Conservation (phyloP, 768 basidiomycete genomes). For the Lactarius deliciosus region DNA sequence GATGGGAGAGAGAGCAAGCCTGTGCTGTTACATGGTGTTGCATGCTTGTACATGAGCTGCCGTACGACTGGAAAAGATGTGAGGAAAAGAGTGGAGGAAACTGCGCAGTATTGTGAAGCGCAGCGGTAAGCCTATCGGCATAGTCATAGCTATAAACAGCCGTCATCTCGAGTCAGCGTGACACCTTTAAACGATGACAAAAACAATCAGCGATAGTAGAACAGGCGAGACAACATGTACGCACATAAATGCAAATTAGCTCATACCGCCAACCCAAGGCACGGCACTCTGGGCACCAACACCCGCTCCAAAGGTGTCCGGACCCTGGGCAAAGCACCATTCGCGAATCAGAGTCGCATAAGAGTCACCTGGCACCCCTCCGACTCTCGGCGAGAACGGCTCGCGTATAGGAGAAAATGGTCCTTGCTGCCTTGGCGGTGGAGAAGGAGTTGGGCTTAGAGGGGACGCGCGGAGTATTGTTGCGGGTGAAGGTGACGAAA, state of each 20-base stretch:
- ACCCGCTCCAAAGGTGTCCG: slow-evolving; percentile 21
- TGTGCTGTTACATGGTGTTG: slow-evolving; percentile 1
- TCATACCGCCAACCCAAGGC: slow-evolving; percentile 25
- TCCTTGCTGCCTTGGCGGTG: slow-evolving; percentile 18
- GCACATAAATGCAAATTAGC: slow-evolving; percentile 6
- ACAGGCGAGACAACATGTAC: not conserved
- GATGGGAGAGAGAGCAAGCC: not conserved
- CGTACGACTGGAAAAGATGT: not conserved
- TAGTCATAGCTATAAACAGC: slow-evolving; percentile 25
- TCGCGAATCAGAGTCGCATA: slow-evolving; percentile 29
- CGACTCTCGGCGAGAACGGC: slow-evolving; percentile 19
- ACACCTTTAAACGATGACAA: not conserved
- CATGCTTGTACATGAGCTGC: slow-evolving; percentile 14
- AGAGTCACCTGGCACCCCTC: slow-evolving; percentile 15
- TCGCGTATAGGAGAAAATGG: slow-evolving; percentile 19
- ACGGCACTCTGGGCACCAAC: slow-evolving; percentile 22
- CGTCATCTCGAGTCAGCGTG: slow-evolving; percentile 1
- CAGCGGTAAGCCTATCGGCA: slow-evolving; percentile 3
- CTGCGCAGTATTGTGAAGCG: slow-evolving; percentile 1
- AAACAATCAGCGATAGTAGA: not conserved
- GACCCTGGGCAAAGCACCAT: slow-evolving; percentile 31
- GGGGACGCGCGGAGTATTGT: slow-evolving; percentile 10
- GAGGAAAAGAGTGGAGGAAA: not conserved
- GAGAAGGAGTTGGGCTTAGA: slow-evolving; percentile 21
- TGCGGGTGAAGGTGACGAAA: slow-evolving; percentile 19